A percentile compares a stretch with the other conserved stretches of the same genome.
These are phyloP conservation scores for Schizophyllum commune DNA, from an alignment of 1,284 basidiomycete genomes.

Conservation along the genomic window DNA sequence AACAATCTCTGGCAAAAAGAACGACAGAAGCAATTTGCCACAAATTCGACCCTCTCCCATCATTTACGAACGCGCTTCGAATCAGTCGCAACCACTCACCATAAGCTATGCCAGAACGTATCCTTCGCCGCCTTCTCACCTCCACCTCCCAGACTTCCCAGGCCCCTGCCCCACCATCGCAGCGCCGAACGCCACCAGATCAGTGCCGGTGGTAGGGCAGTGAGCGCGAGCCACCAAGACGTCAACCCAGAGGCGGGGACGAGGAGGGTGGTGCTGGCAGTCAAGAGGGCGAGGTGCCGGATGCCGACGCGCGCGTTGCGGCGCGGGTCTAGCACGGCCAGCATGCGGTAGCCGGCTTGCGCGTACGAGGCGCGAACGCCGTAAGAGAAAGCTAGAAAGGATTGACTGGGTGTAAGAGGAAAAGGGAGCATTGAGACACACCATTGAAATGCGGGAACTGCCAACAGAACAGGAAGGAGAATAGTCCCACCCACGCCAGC, in stretches of 20 bases:
- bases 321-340: constrained; percentile 72
- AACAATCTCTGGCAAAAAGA: too few relatives aligned
- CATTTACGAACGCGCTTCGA: background rate
- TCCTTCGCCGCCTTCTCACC: constrained; percentile 78
- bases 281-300: constrained; percentile 73
- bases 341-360: constrained; percentile 92
- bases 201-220: constrained; percentile 72
- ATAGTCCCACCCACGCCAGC: constrained; percentile 69
- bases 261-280: constrained; percentile 69
- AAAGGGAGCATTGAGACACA: background rate
- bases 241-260: constrained; percentile 85
- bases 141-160: constrained; percentile 22
- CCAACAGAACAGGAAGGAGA: constrained; percentile 88
- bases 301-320: constrained; percentile 85
- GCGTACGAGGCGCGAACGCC: constrained; percentile 87
- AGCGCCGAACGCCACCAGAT: constrained; percentile 67
- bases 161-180: constrained; percentile 55
- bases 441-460: constrained; percentile 99
- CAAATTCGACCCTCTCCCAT: too few relatives aligned
- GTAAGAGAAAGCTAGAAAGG: constrained; percentile 52
- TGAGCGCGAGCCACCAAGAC: constrained; percentile 80
- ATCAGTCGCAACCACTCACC: constrained; percentile 83
- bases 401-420: too few relatives aligned
- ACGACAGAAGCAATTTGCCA: too few relatives aligned
- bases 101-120: constrained; percentile 80